Conservation (phyloP, 305 asterid species). For the Rubia occidens region DNA sequence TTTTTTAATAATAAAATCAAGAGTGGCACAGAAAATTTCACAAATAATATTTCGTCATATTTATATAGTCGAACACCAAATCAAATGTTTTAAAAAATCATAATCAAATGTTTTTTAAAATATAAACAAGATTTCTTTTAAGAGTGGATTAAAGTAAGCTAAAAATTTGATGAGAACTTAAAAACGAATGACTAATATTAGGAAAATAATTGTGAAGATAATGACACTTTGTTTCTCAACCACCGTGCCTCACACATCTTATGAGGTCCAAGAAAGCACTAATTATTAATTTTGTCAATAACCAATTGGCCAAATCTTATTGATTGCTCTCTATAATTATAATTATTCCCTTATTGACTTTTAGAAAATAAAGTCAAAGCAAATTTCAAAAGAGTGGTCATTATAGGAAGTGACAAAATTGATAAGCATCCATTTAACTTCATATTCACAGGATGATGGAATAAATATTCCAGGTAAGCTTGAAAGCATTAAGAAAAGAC, state of each 20-base stretch:
- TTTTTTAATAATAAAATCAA: too few relatives aligned
- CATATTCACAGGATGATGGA: neutral
- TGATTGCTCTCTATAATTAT: neutral
- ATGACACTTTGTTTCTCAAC: conserved; percentile 46
- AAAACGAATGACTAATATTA: conserved; percentile 28
- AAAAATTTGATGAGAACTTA: conserved; percentile 16
- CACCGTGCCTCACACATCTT: conserved; percentile 34
- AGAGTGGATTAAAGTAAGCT: neutral
- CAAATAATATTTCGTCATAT: too few relatives aligned
- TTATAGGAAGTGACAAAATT: neutral
- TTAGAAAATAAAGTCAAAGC: neutral
- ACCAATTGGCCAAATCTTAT: conserved; percentile 2
- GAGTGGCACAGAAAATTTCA: too few relatives aligned
- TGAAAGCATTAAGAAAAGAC: too few relatives aligned
- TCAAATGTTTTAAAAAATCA: too few relatives aligned
- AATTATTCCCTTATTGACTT: conserved; percentile 8
- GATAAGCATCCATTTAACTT: neutral
- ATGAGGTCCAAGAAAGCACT: conserved; percentile 10
- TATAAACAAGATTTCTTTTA: neutral
- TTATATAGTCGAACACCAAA: too few relatives aligned
- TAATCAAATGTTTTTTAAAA: too few relatives aligned
- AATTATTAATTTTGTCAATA: neutral
- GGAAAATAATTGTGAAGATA: conserved; percentile 22
- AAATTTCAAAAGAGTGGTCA: neutral
- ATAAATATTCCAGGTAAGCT: too few relatives aligned